Base-by-base conservation (phyloP, 1,284 basidiomycete genomes). In the Cryptococcus depauperatus region DNA sequence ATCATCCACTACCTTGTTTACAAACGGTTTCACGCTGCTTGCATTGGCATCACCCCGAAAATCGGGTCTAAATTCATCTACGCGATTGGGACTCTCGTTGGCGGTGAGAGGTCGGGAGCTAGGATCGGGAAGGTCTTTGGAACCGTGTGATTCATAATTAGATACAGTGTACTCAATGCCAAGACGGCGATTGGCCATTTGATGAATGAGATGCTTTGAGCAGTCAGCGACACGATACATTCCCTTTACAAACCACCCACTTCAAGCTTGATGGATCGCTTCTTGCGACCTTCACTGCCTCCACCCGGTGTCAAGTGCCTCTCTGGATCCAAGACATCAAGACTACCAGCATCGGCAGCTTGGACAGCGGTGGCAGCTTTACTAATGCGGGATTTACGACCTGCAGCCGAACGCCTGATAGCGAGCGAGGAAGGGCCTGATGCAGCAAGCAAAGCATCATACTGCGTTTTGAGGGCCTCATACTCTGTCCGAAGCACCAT, bases 131-230 rank as follows among this genome's bases (percentile, higher is more conserved):
- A 69, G 50, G 19, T 63, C 58, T 13, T 48, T 54, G 16, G 52
- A 42, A 2, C 67, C 67, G 35, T 54, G 51, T 9, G 48, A 51
- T 41, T 64, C 58, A 41, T 66, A 69, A 19, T 48, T 41, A 5
- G 52, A 35, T 8, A 68, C 56, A 19, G 46, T 44, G 50, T 69
- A 67, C 42, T 66, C 64, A 29, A 69, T 61, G 6, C 67, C 67
- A 10, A 69, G 44, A 14, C 65, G 54, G n/a, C 59, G 55, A 47
- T 69, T 69, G 11, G 67, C 67, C 54, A 62, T 62, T 46, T 68
- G 56, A 50, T 69, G 67, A 3, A 69, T 59, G 23, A 69, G 53
- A 38, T 69, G 67, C 64, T 69, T 43, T 18, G 4, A 11, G 42
- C 14, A 34, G 23, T 8, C 22, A 29, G 49, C 44, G 48, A 44